A percentile compares a stretch with the other conserved stretches of the same genome.
Evolutionary conservation across 345 rosid species (phyloP).

Genomic region (Eucalyptus erythrocorys): DNA sequence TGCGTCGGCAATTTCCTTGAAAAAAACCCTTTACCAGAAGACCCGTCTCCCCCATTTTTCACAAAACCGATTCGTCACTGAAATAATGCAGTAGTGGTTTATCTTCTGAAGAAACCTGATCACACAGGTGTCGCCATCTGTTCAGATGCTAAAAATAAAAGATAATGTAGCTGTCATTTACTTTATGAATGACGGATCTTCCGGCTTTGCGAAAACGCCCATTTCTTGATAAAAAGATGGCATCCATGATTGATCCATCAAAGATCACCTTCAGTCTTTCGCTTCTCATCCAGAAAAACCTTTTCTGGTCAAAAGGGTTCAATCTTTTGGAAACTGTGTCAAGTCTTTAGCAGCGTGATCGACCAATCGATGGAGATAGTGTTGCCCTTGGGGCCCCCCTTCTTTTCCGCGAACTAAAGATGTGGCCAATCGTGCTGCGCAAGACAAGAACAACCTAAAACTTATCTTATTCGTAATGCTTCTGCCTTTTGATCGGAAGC

Average conservation of each 20-base stretch:
- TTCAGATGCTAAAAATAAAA: not conserved
- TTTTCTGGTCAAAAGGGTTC: not conserved
- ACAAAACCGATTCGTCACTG: not conserved
- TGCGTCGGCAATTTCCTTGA: not conserved
- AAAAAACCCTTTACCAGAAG: not conserved
- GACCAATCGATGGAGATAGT: not conserved
- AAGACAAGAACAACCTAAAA: not conserved
- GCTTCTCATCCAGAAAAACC: not conserved
- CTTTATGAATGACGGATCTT: not conserved
- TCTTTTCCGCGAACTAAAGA: not conserved
- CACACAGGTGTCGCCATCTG: not conserved
- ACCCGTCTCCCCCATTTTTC: not conserved
- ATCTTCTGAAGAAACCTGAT: not conserved
- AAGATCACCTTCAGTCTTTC: not conserved
- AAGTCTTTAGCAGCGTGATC: not conserved
- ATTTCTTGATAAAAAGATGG: not conserved
- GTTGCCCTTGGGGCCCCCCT: not conserved
- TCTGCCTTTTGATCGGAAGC: not conserved
- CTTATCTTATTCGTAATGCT: not conserved
- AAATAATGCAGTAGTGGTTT: not conserved
- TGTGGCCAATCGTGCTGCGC: not conserved
- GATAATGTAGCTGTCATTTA: not conserved
- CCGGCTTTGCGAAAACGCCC: not conserved
- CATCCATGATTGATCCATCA: not conserved
- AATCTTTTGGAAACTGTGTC: not conserved